These are phyloP conservation scores for Naganishia albida DNA, from an alignment of 1,284 basidiomycete species.

Conservation along the genomic window DNA sequence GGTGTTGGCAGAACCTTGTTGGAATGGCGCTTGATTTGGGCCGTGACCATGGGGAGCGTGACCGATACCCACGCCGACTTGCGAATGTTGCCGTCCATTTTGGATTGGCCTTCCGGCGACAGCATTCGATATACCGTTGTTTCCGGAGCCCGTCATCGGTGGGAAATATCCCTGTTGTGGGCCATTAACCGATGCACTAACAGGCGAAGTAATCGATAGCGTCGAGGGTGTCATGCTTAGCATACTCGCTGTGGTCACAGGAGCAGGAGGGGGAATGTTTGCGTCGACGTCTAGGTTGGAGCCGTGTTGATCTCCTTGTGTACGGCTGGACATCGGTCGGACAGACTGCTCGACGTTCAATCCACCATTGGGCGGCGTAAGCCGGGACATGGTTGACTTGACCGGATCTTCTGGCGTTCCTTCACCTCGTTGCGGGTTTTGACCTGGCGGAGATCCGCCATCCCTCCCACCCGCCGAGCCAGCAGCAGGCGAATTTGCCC, in stretches of 20 bases:
- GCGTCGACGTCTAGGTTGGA: neutral
- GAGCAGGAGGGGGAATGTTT: neutral
- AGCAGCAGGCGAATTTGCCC: conserved; percentile 1
- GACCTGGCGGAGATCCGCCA: neutral
- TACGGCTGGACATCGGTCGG: no score
- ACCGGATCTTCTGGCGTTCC: neutral
- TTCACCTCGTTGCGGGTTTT: neutral
- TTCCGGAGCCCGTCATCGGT: conserved; percentile 1
- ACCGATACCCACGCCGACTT: neutral
- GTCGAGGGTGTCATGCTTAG: conserved; percentile 18
- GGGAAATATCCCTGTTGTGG: conserved; percentile 27
- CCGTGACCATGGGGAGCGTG: neutral
- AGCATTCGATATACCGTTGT: neutral
- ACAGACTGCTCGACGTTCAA: neutral
- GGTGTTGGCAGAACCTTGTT: neutral
- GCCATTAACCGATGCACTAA: neutral
- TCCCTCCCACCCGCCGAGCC: neutral
- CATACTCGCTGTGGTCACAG: neutral
- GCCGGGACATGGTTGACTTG: neutral
- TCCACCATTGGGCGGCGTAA: neutral
- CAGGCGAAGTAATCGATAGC: conserved; percentile 9
- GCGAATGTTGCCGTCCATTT: conserved; percentile 10
- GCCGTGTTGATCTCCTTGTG: neutral
- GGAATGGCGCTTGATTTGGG: conserved; percentile 2
- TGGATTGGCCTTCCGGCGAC: conserved; percentile 7